Evolutionary conservation across 306 rosid genomes (phyloP).

Genomic region (Gastrolobium villosum): DNA sequence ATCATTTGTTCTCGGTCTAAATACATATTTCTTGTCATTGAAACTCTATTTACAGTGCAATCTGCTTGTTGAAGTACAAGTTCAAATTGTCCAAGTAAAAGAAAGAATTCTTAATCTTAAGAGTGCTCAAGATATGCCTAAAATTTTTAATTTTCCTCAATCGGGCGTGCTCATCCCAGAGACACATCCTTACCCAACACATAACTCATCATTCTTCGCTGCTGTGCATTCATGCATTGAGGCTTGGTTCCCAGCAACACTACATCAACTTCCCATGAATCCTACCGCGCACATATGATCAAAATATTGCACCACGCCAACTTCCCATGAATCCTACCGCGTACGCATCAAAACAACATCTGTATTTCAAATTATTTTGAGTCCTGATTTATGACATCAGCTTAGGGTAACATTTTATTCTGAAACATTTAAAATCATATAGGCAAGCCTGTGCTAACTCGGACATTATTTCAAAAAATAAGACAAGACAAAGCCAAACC

Average conservation of each 20-base stretch:
- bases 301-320: slow-evolving; percentile 17
- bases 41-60: background rate
- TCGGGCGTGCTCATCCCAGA: background rate
- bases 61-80: background rate
- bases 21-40: no score
- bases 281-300: background rate
- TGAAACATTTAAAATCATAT: background rate
- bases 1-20: no score
- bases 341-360: background rate
- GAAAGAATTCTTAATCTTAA: no score
- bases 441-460: slow-evolving; percentile 1
- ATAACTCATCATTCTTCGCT: background rate
- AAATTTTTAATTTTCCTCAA: background rate
- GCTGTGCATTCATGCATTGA: background rate
- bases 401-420: background rate
- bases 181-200: background rate
- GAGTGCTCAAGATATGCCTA: no score
- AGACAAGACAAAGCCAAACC: background rate
- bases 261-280: slow-evolving; percentile 28
- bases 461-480: background rate
- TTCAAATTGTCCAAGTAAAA: no score
- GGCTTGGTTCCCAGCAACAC: background rate
- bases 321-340: slow-evolving; percentile 21
- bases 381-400: background rate
- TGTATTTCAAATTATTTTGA: background rate